Evolutionary conservation across 2,329 filamentous ascomycete genomes (phyloP), one percentile per base, ranked within the genome.

Genomic region (Colletotrichum scovillei): DNA sequence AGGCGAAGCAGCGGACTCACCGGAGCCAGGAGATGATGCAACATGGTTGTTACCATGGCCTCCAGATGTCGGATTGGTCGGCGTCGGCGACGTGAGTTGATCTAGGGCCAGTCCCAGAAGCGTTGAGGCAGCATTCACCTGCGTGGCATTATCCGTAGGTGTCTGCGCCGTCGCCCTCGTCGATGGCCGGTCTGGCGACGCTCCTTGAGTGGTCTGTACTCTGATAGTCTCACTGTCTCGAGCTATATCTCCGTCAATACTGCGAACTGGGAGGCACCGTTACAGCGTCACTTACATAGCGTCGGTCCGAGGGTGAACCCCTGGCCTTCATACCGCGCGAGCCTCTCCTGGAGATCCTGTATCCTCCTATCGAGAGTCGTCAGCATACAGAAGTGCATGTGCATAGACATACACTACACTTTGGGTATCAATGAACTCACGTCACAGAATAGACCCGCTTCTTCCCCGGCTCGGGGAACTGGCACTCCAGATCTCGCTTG

Each of bases 321-420:
- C 5, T 68, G 69, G 9, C 69, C 68, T 58, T 76, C 75, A 35
- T 76, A 76, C 16, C 74, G 60, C 1, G 75, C 75, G 5, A 76
- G 60, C 16, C 75, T 53, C 5, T 71, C 74, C 63, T 76, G 72
- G 16, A 76, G 32, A 52, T 76, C 75, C 24, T 76, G 74, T 1
- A 76, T 76, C 5, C 75, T 60, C 35, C 75, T 75, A 53, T 6
- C 5, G 22, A 8, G 1, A 22, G 4, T 2, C 2, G 52, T 68
- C 19, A 72, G 28, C 12, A 8, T 1, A 38, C 7, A 4, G 2
- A 32, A 1, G 4, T 24, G 1, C 5, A 53, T 12, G 5, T 7
- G 0, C 9, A 19, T 16, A 22, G 0, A 1, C 14, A 8, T 7
- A 22, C 19, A n/a, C 16, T n/a, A 32, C 30, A 32, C 30, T 7